Evolutionary conservation across 257 asterid species (phyloP).

Genomic region (Fraxinus cuspidata): DNA sequence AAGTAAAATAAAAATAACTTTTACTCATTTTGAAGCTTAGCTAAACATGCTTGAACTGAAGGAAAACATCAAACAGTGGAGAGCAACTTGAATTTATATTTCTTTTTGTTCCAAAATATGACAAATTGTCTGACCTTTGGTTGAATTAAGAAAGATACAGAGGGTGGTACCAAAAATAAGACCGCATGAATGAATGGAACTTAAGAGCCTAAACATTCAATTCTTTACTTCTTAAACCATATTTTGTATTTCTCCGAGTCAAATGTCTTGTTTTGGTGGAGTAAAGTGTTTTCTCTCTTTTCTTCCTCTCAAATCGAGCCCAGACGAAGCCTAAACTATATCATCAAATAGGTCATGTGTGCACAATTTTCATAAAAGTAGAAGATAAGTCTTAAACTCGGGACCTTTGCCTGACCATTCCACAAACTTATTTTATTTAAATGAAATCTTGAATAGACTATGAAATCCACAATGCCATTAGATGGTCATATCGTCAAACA

Average conservation of each 20-base stretch:
- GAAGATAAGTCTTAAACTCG: too few relatives aligned
- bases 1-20: background rate
- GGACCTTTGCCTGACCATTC: too few relatives aligned
- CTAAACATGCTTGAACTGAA: background rate
- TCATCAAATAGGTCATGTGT: background rate
- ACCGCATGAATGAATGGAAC: background rate
- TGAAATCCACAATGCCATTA: too few relatives aligned
- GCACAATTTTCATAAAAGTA: background rate
- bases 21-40: background rate
- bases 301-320: background rate
- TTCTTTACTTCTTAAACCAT: background rate
- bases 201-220: background rate
- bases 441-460: too few relatives aligned
- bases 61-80: background rate
- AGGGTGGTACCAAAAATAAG: background rate
- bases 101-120: background rate
- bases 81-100: background rate
- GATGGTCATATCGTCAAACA: background rate
- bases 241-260: background rate
- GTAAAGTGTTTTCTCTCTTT: background rate
- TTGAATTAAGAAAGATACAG: background rate
- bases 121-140: background rate
- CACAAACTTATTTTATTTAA: too few relatives aligned
- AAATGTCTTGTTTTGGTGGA: background rate
- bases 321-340: background rate